Base-by-base conservation (phyloP, 129 eudicot species). In the Flaveria brownii region DNA sequence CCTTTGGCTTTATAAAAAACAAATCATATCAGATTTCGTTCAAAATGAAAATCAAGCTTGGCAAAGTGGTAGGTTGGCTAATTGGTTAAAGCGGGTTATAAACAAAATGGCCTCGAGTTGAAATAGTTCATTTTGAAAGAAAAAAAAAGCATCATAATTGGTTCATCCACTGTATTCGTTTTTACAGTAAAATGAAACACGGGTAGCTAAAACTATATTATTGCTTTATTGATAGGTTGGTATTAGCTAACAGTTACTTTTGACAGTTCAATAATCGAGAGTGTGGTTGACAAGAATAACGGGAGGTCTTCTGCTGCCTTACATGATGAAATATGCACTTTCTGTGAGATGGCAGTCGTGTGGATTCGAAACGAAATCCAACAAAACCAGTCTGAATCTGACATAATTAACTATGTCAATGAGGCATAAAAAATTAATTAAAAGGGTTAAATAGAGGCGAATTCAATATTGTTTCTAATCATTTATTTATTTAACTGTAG, bases 341-440 rank as follows among this genome's bases (percentile, higher is more conserved):
- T 87, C 65, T 94, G 97, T 42, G 85, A 91, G 83, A 91, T 94
- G 98, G 84, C 96, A 59, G 93, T 94, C 78, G 89, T 91, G 45
- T 94, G 98, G 98, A 87, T 94, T 86, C 93, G 88, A 83, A 91
- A 84, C 66, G 90, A 89, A 74, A 72, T 94, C 22, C 84, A 71
- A 77, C 84, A 68, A 62, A 94, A 91, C 59, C 66, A 87, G 80
- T 85, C 97, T 10, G 85, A 87, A 86, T 96, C 89, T 13, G 78
- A 50, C 77, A 94, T 94, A 68, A 61, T 94, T 45, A 81, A 91
- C 81, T 88, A 94, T 78, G 84, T 85, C 73, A 89, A 91, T 51
- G 77, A 91, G 90, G 98, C 13, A 43, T 3, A 9, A 14, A 28
- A 8, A 13, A 46, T n/a, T 6, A 18, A 18, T 5, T 5, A 8